Conservation (phyloP, 257 asterid species). For the Solanum bulbocastanum region DNA sequence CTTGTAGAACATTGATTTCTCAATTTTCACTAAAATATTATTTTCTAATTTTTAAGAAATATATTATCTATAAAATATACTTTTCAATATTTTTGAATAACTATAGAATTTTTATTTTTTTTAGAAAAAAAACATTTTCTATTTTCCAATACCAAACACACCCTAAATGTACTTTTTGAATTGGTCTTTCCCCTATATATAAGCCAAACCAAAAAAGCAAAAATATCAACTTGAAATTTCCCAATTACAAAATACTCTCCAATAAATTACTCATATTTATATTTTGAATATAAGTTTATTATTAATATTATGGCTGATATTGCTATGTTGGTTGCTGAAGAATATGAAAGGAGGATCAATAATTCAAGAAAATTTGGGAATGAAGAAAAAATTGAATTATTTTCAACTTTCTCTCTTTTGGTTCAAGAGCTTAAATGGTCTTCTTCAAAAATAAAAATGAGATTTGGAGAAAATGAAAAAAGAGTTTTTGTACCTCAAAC, state of each 20-base stretch:
- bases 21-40: background rate
- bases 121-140: background rate
- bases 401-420: constrained; percentile 26
- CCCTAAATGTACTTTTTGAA: background rate
- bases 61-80: too few relatives aligned
- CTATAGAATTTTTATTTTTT: too few relatives aligned
- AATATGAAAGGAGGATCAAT: constrained; percentile 66
- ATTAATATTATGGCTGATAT: constrained; percentile 52
- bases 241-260: background rate
- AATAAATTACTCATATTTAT: background rate
- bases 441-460: background rate
- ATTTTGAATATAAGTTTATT: background rate
- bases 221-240: background rate
- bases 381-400: constrained; percentile 27
- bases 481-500: background rate
- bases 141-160: background rate
- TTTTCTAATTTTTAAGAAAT: too few relatives aligned
- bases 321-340: constrained; percentile 80
- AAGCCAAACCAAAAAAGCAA: background rate
- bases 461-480: background rate
- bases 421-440: constrained; percentile 19
- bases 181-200: background rate
- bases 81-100: too few relatives aligned
- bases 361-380: constrained; percentile 37
- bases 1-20: too few relatives aligned